Evolutionary conservation across 2,329 filamentous ascomycete genomes (phyloP).

Genomic region (Periconia sp.): DNA sequence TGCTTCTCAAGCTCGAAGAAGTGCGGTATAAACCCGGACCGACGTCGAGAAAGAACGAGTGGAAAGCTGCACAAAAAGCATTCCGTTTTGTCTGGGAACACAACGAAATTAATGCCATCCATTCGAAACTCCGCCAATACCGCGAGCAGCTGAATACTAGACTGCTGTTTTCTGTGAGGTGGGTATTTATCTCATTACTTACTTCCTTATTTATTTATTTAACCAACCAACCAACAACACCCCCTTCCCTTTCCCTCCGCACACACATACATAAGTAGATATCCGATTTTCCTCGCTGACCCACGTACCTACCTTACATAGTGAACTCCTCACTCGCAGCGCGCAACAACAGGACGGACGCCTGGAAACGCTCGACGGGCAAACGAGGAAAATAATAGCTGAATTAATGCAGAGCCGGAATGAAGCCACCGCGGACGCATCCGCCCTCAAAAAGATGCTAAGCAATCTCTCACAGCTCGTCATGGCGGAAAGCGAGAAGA

Average conservation of each 20-base stretch:
- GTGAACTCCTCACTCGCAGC: background rate
- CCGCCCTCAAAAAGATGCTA: background rate
- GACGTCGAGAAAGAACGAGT: background rate
- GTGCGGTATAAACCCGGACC: background rate
- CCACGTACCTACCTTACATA: background rate
- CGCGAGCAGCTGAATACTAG: background rate
- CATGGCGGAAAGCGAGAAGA: conserved; percentile 2
- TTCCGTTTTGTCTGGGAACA: background rate
- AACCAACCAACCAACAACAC: background rate
- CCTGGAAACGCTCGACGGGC: background rate
- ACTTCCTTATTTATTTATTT: too few species aligned
- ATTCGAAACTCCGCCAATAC: conserved; percentile 1
- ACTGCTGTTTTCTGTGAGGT: background rate
- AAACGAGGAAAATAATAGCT: background rate
- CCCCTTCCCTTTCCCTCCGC: background rate
- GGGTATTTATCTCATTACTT: background rate
- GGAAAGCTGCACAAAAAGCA: background rate
- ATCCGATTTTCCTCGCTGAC: background rate
- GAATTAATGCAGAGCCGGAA: background rate
- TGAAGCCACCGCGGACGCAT: background rate
- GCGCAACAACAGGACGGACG: background rate
- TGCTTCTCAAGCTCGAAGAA: background rate
- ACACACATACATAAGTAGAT: background rate
- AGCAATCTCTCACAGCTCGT: conserved; percentile 1
- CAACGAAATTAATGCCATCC: background rate